A percentile compares a stretch with the other conserved stretches of the same genome.
Evolutionary conservation across 2,329 filamentous ascomycete species (phyloP).

Genomic region (Chalara sp.): DNA sequence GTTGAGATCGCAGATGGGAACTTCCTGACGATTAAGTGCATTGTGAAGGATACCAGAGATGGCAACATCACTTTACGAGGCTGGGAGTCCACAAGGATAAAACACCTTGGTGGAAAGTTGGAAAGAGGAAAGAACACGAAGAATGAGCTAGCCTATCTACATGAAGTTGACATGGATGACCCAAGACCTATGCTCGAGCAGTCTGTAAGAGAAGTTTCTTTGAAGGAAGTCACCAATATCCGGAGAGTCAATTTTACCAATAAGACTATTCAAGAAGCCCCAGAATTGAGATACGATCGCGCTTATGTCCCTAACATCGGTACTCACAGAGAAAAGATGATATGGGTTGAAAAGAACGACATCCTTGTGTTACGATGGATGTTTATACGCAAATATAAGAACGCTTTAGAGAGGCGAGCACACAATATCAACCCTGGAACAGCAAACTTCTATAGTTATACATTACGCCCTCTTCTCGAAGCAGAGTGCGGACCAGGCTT

Average conservation of each 20-base stretch:
- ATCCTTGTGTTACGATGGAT: slow-evolving; percentile 5
- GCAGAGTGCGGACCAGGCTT: slow-evolving; percentile 6
- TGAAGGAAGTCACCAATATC: slow-evolving; percentile 31
- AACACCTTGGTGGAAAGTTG: slow-evolving; percentile 27
- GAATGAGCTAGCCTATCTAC: slow-evolving; percentile 38
- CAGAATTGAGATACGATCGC: slow-evolving; percentile 7
- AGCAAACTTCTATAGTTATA: not conserved
- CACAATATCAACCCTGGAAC: not conserved
- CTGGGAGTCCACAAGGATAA: slow-evolving; percentile 29
- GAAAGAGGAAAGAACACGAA: slow-evolving; percentile 18
- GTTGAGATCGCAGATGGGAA: slow-evolving; percentile 13
- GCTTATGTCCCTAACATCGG: not conserved
- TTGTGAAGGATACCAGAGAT: slow-evolving; percentile 23
- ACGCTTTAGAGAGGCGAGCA: slow-evolving; percentile 1
- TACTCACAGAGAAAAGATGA: not conserved
- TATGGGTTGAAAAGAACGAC: slow-evolving; percentile 2
- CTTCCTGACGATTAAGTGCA: slow-evolving; percentile 34
- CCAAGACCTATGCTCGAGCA: slow-evolving; percentile 26
- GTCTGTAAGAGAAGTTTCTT: slow-evolving; percentile 34
- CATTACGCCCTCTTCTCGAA: slow-evolving; percentile 1
- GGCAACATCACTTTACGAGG: slow-evolving; percentile 33
- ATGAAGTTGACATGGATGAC: slow-evolving; percentile 31
- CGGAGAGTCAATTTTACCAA: slow-evolving; percentile 50
- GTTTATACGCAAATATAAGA: not conserved
- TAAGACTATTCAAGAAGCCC: slow-evolving; percentile 31